Base-by-base conservation (phyloP, 108 stramenopile species). In the Seminavis robusta region DNA sequence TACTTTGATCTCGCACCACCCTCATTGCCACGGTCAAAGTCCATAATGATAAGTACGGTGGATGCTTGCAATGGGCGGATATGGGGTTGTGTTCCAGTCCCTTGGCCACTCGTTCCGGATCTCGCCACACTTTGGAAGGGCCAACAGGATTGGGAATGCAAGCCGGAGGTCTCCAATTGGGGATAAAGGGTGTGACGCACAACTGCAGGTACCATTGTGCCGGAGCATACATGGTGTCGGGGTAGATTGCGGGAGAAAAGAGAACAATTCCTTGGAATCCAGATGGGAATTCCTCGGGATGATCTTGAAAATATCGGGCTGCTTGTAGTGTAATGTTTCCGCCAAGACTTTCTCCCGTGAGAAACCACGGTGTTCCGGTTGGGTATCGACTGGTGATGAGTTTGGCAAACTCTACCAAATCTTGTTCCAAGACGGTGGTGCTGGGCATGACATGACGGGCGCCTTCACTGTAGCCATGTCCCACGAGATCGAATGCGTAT, bases 81-180 rank as follows among this genome's bases (percentile, higher is more conserved):
- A n/a, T n/a, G n/a, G n/a, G n/a, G n/a, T n/a, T n/a, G n/a, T n/a
- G n/a, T n/a, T n/a, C n/a, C n/a, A n/a, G n/a, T n/a, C n/a, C n/a
- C n/a, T 38, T 13, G 9, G 61, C 59, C 16, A 31, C 27, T 1
- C 69, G 62, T 47, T 64, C 31, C 9, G 28, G 4, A 21, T 76
- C 70, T 3, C 59, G 24, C 74, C 74, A 80, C 47, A 80, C 73
- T 15, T 71, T 61, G 32, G 73, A 68, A n/a, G 68, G 33, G 19
- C 52, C 36, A 33, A 81, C 52, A 24, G 80, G 75, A 52, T 81
- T 63, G 26, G 80, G 80, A 75, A 81, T 81, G 69, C 77, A 81
- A 28, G 55, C 70, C n/a, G 55, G 71, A 5, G 80, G 80, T n/a
- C 25, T 52, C 64, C 69, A 71, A 21, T 40, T 65, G 17, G 80